A percentile compares a stretch with the other conserved stretches of the same genome.
These are phyloP conservation scores for Podaxis mareebaensis DNA, from an alignment of 768 basidiomycete genomes.

Conservation along the genomic window DNA sequence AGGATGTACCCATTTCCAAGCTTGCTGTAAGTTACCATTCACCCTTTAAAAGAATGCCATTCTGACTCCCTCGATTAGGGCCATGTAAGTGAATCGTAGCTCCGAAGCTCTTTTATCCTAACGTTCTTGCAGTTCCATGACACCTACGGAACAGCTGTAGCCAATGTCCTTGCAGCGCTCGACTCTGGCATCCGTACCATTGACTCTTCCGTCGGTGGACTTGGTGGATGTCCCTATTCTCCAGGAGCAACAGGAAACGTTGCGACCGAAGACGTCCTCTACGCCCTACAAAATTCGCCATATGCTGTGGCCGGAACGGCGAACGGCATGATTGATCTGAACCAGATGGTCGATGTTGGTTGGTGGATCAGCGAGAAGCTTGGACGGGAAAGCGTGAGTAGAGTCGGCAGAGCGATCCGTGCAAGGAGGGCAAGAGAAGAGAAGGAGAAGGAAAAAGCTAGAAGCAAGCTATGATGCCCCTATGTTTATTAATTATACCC, in stretches of 20 bases:
- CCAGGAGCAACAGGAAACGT: constrained; percentile 96
- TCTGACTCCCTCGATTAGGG: constrained; percentile 35
- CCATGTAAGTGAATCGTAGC: constrained; percentile 43
- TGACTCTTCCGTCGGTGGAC: constrained; percentile 82
- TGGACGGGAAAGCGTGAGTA: constrained; percentile 68
- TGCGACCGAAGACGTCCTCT: constrained; percentile 89
- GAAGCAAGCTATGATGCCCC: constrained; percentile 14
- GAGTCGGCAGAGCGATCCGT: constrained; percentile 72
- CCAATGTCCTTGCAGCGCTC: constrained; percentile 74
- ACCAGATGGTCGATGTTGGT: constrained; percentile 72
- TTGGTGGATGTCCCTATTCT: constrained; percentile 95
- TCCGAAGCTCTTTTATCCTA: constrained; percentile 11
- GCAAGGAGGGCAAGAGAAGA: constrained; percentile 46
- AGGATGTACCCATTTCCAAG: constrained; percentile 55
- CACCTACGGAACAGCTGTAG: constrained; percentile 81
- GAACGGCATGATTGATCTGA: constrained; percentile 52
- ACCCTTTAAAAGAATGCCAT: not conserved
- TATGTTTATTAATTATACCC: not conserved
- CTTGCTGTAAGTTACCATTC: constrained; percentile 59
- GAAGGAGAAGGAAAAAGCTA: constrained; percentile 7
- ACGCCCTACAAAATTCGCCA: constrained; percentile 69
- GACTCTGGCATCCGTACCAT: constrained; percentile 77
- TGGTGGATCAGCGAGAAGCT: constrained; percentile 79
- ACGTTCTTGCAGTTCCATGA: constrained; percentile 71
- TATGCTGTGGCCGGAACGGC: constrained; percentile 53